Evolutionary conservation across 192 early-diverging fungal genomes (phyloP).

Genomic region (Irineochytrium annulatum): DNA sequence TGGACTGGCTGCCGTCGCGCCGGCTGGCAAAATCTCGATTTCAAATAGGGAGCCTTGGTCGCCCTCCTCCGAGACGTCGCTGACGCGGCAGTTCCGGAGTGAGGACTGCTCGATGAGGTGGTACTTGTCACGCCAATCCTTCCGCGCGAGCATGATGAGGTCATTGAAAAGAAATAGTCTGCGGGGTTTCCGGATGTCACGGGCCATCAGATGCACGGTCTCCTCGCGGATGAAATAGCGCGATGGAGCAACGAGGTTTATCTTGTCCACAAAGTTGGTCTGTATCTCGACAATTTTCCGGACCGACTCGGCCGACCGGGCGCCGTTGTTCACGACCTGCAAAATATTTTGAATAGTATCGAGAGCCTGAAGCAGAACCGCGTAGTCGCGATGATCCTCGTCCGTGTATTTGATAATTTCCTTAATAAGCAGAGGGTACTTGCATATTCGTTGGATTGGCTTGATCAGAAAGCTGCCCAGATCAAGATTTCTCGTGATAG

Average conservation of each 20-base stretch:
- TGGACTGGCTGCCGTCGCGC: constrained; percentile 9
- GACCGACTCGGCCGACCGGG: constrained; percentile 35
- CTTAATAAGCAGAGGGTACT: constrained; percentile 84
- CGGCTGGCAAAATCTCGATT: constrained; percentile 32
- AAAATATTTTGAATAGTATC: constrained; percentile 47
- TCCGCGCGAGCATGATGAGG: constrained; percentile 38
- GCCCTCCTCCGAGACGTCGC: constrained; percentile 40
- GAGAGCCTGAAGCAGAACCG: constrained; percentile 28
- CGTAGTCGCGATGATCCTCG: constrained; percentile 31
- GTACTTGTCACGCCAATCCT: constrained; percentile 51
- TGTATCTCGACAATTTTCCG: constrained; percentile 46
- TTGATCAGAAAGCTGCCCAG: constrained; percentile 77
- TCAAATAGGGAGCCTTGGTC: constrained; percentile 27
- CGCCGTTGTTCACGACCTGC: constrained; percentile 44
- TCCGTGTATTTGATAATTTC: constrained; percentile 51
- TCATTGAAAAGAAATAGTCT: constrained; percentile 54
- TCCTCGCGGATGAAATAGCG: constrained; percentile 51
- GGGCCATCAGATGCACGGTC: constrained; percentile 24
- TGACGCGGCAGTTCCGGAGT: constrained; percentile 38
- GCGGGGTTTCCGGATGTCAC: constrained; percentile 35
- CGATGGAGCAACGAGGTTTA: constrained; percentile 38
- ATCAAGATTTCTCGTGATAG: constrained; percentile 37
- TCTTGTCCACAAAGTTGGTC: constrained; percentile 41
- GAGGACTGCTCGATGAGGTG: constrained; percentile 43
- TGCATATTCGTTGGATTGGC: constrained; percentile 98